Conservation (phyloP, 129 eudicot species). For the Solidago caesia region DNA sequence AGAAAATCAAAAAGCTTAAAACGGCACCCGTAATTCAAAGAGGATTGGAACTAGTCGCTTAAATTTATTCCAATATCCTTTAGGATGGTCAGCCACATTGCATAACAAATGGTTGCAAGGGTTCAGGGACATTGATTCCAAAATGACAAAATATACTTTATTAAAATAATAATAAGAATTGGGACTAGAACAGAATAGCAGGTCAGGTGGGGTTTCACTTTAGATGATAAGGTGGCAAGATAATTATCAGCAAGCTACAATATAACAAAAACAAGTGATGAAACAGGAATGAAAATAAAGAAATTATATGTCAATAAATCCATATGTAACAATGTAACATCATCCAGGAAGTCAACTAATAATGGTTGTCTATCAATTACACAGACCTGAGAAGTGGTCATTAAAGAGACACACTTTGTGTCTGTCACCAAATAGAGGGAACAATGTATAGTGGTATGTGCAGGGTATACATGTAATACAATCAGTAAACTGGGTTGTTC, state of each 20-base stretch:
- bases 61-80: constrained; percentile 8
- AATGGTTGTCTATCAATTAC: neutral
- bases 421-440: neutral
- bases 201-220: too few species aligned
- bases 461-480: too few species aligned
- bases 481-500: too few species aligned
- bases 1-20: constrained; percentile 9
- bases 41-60: constrained; percentile 22
- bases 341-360: neutral
- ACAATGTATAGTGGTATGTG: neutral
- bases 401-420: neutral
- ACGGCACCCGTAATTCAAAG: neutral
- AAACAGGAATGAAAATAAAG: too few species aligned
- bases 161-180: too few species aligned
- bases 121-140: neutral
- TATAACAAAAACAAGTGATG: too few species aligned
- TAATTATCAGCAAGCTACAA: too few species aligned
- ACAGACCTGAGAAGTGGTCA: neutral
- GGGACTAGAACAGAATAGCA: too few species aligned
- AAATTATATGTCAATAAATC: too few species aligned
- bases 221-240: too few species aligned
- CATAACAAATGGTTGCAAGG: neutral
- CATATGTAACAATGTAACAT: neutral
- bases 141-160: neutral
- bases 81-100: neutral